Base-by-base conservation (phyloP, 257 asterid species). In the Salvia miltiorrhiza region DNA sequence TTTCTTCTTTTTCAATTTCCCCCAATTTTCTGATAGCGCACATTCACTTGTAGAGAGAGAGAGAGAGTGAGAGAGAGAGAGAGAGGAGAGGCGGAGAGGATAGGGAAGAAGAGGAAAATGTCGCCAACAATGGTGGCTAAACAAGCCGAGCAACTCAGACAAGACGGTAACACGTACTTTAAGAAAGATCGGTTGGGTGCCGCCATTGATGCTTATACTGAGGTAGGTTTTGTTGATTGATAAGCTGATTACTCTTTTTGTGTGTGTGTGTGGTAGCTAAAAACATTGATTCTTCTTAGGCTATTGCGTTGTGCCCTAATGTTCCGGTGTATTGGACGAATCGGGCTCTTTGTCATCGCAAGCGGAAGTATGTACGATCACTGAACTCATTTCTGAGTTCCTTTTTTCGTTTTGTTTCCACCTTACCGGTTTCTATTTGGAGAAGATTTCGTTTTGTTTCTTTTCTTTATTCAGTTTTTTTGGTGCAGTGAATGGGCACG, bases 131-230 rank as follows among this genome's bases (percentile, higher is more conserved):
- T 70, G 76, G 76, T 81, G 77, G 79, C 73, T 65, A 80, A 82
- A 70, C 98, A 90, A 81, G 99, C 99, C 45, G 99, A 93, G 74
- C 77, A 72, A 76, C 93, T 90, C 69, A 77, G 82, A 20, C 85
- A 73, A 76, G 86, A 88, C 32, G 98, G 98, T 14, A 93, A 93
- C 77, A 7, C 32, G 65, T 90, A 80, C 75, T 93, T 93, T 69
- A 84, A 76, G 11, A 93, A 85, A 56, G 79, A 76, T 52, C 87
- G 92, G 24, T 79, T 85, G 12, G 93, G 87, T 26, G 97, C 98
- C 52, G 98, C 98, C 54, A 87, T 93, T 52, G 98, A 88, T 79
- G 97, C 96, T 70, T 93, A 93, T 57, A 90, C 98, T 1, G 95
- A 85, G 95, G 98, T 90, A 2, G 17, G 57, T 7, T 48, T 64